Base-by-base conservation (phyloP, 208 protist genomes). In the Zelonia costaricensis region DNA sequence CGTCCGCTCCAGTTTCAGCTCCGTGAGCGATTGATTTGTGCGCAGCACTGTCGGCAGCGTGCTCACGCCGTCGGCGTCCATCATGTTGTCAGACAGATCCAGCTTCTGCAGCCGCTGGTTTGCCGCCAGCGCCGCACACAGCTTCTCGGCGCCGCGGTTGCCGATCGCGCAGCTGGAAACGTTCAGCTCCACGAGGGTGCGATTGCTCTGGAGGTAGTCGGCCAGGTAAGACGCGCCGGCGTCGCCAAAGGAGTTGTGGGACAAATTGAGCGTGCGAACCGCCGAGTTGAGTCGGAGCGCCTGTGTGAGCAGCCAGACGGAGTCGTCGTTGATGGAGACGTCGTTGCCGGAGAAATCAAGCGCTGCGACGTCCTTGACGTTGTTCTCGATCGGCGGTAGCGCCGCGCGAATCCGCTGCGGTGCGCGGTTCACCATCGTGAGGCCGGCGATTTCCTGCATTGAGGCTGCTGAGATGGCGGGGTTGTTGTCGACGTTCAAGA, bases 201-300 rank as follows among this genome's bases (percentile, higher is more conserved):
- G 23, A 70, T 96, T 97, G 15, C 28, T 56, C 31, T 75, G 62
- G n/a, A 97, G 56, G 30, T 88, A 68, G 20, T 91, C 78, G 0
- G 91, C 69, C 12, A 97, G 57, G 64, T 62, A 83, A 20, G 55
- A 23, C 0, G 77, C 81, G 13, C 91, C 93, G 15, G 71, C 65
- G 48, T 95, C 91, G 31, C 88, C 87, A 44, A 97, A 76, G 38
- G 80, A 55, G 75, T 94, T 97, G 79, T 88, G 76, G 2, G 86
- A 88, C 10, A 95, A 63, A 59, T 92, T 87, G 16, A 96, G 57
- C 57, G 33, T 74, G 20, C 48, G 78, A 16, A 96, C 83, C 31
- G 39, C 54, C 18, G 59, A 71, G 54, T 94, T 96, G 22, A 71
- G 36, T 6, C 66, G 43, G 12, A 96, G 62, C 10, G 86, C 84